A percentile compares a stretch with the other conserved stretches of the same genome.
Conservation (phyloP, 2,329 filamentous ascomycete species). For the Trichoderma hamatum region DNA sequence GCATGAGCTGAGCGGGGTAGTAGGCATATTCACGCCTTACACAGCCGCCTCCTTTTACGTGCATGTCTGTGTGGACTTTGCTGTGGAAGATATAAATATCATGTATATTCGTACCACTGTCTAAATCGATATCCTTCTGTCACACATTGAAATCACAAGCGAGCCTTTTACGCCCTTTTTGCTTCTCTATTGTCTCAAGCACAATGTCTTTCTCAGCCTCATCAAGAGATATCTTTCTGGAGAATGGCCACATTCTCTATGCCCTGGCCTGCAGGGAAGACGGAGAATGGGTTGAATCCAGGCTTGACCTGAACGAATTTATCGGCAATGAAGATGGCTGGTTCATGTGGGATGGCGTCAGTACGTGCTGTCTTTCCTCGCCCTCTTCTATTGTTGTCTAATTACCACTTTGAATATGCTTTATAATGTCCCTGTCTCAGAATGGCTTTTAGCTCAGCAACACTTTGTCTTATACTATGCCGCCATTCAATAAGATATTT, state of each 20-base stretch:
- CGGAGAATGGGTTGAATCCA: conserved; percentile 6
- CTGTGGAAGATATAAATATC: neutral
- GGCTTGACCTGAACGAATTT: conserved; percentile 25
- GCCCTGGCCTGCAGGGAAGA: conserved; percentile 11
- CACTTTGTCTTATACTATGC: neutral
- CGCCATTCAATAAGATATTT: neutral
- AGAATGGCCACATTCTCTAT: conserved; percentile 28
- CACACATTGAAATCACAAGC: neutral
- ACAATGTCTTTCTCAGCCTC: conserved; percentile 27
- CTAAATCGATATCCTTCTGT: neutral
- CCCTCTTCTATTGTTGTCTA: neutral
- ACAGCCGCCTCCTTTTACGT: conserved; percentile 10
- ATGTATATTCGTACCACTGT: neutral
- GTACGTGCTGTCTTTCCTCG: conserved; percentile 18
- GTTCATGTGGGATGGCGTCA: conserved; percentile 29
- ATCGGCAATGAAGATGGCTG: conserved; percentile 29
- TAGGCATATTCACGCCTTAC: conserved; percentile 1
- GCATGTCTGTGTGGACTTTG: neutral
- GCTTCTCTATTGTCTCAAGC: neutral
- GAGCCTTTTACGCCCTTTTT: neutral
- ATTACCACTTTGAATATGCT: neutral
- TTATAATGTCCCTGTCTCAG: neutral
- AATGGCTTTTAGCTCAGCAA: neutral
- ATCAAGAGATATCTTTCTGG: conserved; percentile 18
- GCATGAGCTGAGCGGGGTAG: conserved; percentile 8